These are phyloP conservation scores for Cenchrus fungigraminus DNA, from an alignment of 176 grass and related monocot species.

Conservation along the genomic window DNA sequence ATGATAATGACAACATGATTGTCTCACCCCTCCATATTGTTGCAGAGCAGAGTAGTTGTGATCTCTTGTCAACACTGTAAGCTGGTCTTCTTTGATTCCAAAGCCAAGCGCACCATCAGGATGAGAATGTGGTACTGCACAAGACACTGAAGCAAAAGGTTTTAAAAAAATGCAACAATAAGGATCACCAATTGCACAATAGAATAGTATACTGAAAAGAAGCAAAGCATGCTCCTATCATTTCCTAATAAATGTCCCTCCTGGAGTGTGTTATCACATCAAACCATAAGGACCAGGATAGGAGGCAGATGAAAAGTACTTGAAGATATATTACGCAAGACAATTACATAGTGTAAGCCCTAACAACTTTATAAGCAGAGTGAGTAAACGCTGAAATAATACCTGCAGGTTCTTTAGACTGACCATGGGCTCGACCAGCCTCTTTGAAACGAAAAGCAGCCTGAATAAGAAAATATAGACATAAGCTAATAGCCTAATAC, in stretches of 20 bases:
- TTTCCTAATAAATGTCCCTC: background rate
- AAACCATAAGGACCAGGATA: background rate
- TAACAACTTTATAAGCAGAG: background rate
- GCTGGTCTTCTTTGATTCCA: slow-evolving; percentile 74
- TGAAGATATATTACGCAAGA: slow-evolving; percentile 4
- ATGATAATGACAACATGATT: slow-evolving; percentile 5
- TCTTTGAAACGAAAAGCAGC: slow-evolving; percentile 86
- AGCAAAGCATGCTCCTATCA: background rate
- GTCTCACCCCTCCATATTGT: slow-evolving; percentile 75
- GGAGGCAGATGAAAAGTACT: slow-evolving; percentile 3
- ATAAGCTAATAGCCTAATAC: slow-evolving; percentile 8
- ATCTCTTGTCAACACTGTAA: slow-evolving; percentile 76
- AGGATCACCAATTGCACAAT: background rate
- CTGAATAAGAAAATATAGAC: slow-evolving; percentile 48
- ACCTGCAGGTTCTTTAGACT: slow-evolving; percentile 45
- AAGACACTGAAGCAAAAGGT: slow-evolving; percentile 31
- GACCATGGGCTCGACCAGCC: slow-evolving; percentile 52
- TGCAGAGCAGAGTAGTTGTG: slow-evolving; percentile 78
- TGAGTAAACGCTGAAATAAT: slow-evolving; percentile 16
- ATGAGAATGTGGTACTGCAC: slow-evolving; percentile 11
- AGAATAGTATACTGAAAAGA: background rate
- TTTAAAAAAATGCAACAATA: slow-evolving; percentile 15
- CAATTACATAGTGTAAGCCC: background rate
- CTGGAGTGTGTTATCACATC: background rate
- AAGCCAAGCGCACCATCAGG: slow-evolving; percentile 56